Conservation (phyloP, 306 rosid species). For the Ceratonia siliqua region DNA sequence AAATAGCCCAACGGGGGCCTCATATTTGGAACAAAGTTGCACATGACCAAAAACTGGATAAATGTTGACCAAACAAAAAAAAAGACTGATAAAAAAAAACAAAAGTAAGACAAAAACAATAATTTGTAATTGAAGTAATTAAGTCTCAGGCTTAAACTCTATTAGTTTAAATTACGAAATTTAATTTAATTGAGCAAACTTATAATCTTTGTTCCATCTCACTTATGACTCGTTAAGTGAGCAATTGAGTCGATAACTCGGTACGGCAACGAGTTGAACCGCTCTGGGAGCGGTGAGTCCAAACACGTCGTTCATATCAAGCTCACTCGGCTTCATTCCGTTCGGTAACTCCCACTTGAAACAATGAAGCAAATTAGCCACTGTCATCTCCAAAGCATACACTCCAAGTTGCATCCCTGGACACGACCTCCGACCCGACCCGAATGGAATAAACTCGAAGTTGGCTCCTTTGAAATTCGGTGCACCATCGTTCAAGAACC, state of each 20-base stretch:
- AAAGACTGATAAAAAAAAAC: too few relatives aligned
- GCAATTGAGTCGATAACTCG: slow-evolving; percentile 41
- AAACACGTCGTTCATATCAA: slow-evolving; percentile 58
- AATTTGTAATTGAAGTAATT: too few relatives aligned
- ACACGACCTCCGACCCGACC: slow-evolving; percentile 62
- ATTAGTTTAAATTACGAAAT: too few relatives aligned
- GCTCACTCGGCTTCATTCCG: slow-evolving; percentile 48
- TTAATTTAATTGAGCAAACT: too few relatives aligned
- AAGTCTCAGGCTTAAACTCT: too few relatives aligned
- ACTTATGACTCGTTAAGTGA: slow-evolving; percentile 2
- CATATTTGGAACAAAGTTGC: too few relatives aligned
- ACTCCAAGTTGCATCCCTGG: slow-evolving; percentile 62
- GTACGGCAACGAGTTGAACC: slow-evolving; percentile 52
- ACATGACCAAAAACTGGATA: too few relatives aligned
- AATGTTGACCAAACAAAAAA: too few relatives aligned
- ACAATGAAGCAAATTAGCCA: slow-evolving; percentile 54
- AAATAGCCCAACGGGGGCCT: too few relatives aligned
- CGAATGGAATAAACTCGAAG: slow-evolving; percentile 60
- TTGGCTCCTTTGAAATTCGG: slow-evolving; percentile 55
- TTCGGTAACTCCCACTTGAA: slow-evolving; percentile 55
- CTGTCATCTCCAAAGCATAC: slow-evolving; percentile 49
- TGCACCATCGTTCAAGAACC: slow-evolving; percentile 39
- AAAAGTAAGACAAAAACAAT: too few relatives aligned
- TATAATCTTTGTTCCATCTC: too few relatives aligned
- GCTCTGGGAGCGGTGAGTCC: slow-evolving; percentile 65